Conservation (phyloP, 495 filamentous ascomycete genomes). For the Xanthoparmelia taractica region DNA sequence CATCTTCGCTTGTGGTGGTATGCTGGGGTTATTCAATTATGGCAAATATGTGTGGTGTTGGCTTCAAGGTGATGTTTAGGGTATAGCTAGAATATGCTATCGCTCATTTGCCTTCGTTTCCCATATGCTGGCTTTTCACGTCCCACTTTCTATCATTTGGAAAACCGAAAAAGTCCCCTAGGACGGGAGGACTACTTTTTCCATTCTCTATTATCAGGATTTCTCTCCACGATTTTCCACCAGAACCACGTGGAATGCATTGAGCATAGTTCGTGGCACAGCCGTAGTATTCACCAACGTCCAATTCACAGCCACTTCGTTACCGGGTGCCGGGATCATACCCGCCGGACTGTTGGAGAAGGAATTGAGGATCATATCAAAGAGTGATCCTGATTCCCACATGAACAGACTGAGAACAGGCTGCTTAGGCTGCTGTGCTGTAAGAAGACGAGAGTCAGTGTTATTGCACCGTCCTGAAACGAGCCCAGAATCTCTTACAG, state of each 20-base stretch:
- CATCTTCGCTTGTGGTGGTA: neutral
- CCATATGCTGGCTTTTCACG: neutral
- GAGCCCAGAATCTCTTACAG: neutral
- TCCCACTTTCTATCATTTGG: neutral
- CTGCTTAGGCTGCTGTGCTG: neutral
- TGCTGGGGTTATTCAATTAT: neutral
- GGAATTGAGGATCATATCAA: slow-evolving; percentile 5
- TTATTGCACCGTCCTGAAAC: neutral
- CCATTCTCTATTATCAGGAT: neutral
- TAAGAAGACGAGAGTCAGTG: neutral
- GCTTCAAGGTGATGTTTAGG: neutral
- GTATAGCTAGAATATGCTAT: neutral
- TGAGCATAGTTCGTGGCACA: neutral
- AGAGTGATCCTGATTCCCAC: slow-evolving; percentile 9
- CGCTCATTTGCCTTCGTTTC: neutral
- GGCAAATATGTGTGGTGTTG: neutral
- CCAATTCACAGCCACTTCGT: neutral
- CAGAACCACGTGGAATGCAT: neutral
- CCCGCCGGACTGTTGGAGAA: neutral
- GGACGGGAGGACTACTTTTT: neutral
- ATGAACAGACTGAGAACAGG: slow-evolving; percentile 7
- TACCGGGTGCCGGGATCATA: slow-evolving; percentile 6
- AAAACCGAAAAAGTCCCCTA: neutral
- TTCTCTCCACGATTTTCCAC: too few relatives aligned
- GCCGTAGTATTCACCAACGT: neutral